A percentile compares a stretch with the other conserved stretches of the same genome.
Conservation (phyloP, 1,139 yeast species). For the Hemisphaericaspora lyxosophila region DNA sequence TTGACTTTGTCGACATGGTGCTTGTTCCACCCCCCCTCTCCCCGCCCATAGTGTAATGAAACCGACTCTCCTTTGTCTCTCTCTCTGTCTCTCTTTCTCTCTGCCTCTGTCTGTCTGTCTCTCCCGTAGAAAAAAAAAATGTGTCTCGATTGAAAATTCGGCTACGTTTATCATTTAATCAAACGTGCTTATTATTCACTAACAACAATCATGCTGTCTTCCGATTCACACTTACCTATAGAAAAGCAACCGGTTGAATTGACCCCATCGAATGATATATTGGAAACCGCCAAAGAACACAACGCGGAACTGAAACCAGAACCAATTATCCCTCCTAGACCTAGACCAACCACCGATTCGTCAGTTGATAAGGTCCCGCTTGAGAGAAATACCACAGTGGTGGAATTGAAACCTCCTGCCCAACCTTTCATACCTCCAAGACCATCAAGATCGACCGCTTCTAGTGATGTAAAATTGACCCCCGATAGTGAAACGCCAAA, state of each 20-base stretch:
- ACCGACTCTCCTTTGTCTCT: too few species aligned
- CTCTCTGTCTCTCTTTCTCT: background rate
- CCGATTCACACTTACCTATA: background rate
- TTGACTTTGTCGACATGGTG: too few species aligned
- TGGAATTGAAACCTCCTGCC: background rate
- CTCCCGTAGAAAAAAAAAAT: background rate
- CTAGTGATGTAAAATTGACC: background rate
- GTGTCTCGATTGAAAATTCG: background rate
- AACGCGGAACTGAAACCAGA: background rate
- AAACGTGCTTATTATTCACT: background rate
- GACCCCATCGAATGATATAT: background rate
- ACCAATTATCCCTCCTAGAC: slow-evolving; percentile 15
- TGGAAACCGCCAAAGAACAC: background rate
- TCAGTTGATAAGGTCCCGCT: background rate
- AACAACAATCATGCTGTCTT: background rate
- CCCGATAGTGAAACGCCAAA: background rate
- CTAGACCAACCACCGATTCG: slow-evolving; percentile 2
- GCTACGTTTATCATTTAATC: background rate
- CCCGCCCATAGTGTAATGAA: too few species aligned
- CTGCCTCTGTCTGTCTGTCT: background rate
- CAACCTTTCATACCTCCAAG: background rate
- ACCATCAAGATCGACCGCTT: background rate
- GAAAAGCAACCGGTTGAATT: background rate
- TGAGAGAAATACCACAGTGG: background rate
- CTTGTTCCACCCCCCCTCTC: background rate